phyloP scores from a whole-genome alignment of 1,284 basidiomycete species.

The Microbotryomycetes sp. region DNA sequence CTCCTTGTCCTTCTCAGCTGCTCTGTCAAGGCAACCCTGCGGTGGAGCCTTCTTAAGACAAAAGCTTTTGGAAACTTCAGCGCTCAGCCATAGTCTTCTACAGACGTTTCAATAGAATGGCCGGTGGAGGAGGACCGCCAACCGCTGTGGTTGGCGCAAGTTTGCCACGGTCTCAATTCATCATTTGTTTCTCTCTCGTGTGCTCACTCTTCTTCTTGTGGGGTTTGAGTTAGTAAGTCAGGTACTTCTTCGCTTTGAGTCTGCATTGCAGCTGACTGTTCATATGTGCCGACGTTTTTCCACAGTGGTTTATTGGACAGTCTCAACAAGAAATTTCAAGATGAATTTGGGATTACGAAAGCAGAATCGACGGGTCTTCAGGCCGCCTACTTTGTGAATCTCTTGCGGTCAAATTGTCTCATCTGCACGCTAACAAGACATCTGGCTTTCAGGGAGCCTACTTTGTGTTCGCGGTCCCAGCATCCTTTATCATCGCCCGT shows the following conservation, averaged over 20 bases:
- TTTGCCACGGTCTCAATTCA: background rate
- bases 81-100: too few species aligned
- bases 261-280: conserved; percentile 27
- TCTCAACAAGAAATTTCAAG: conserved; percentile 62
- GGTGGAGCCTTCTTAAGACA: too few species aligned
- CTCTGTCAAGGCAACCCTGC: too few species aligned
- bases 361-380: conserved; percentile 76
- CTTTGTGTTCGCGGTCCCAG: conserved; percentile 48
- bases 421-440: background rate
- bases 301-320: conserved; percentile 72
- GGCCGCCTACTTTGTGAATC: conserved; percentile 62
- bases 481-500: conserved; percentile 43
- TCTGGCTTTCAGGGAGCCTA: conserved; percentile 37
- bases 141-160: background rate
- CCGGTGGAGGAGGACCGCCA: too few species aligned
- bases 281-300: too few species aligned
- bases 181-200: conserved; percentile 38
- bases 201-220: conserved; percentile 8
- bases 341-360: conserved; percentile 64
- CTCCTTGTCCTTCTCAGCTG: too few species aligned
- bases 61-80: too few species aligned
- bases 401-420: background rate
- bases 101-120: too few species aligned
- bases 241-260: background rate
- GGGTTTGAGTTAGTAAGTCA: background rate